Percentiles rank a stretch among this genome's conserved stretches.
phyloP scores from a whole-genome alignment of 2,329 filamentous ascomycete species.

The Paraphoma sp. region DNA sequence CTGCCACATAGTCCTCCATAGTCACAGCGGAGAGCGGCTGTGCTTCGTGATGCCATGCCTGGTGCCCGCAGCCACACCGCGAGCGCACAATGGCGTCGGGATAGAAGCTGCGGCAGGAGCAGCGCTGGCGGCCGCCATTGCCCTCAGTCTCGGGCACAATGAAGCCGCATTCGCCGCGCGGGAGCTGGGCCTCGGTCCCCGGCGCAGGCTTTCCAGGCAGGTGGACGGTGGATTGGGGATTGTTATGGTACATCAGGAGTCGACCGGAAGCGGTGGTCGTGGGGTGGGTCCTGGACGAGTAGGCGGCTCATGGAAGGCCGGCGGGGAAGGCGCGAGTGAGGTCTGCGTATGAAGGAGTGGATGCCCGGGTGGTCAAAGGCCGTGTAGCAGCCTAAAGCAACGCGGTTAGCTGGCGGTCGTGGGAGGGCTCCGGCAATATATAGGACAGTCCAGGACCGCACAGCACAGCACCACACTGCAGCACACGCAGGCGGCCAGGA shows the following conservation, averaged over 20 bases:
- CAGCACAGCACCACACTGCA: neutral
- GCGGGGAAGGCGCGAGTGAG: conserved; percentile 8
- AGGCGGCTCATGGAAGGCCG: conserved; percentile 44
- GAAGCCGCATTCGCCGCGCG: conserved; percentile 49
- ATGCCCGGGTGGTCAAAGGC: conserved; percentile 12
- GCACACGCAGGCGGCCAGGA: conserved; percentile 16
- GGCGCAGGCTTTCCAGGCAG: conserved; percentile 37
- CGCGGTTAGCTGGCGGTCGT: conserved; percentile 26
- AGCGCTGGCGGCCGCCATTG: conserved; percentile 44
- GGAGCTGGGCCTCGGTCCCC: conserved; percentile 39
- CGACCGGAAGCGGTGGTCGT: conserved; percentile 37
- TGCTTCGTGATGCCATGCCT: conserved; percentile 54
- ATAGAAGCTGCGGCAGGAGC: conserved; percentile 54
- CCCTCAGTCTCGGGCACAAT: conserved; percentile 36
- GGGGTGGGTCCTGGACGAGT: conserved; percentile 27
- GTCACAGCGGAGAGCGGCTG: conserved; percentile 44
- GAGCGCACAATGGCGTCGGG: conserved; percentile 47
- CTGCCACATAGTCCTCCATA: conserved; percentile 43
- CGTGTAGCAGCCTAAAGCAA: conserved; percentile 17
- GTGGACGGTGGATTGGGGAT: conserved; percentile 34
- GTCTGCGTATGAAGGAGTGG: conserved; percentile 13
- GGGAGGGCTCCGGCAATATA: conserved; percentile 34
- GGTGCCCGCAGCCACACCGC: conserved; percentile 56
- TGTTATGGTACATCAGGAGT: conserved; percentile 48
- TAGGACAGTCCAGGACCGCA: conserved; percentile 22